Percentiles rank a stretch among this genome's conserved stretches.
These are phyloP conservation scores for Petunia hybrid DNA, from an alignment of 305 asterid genomes.

Conservation along the genomic window DNA sequence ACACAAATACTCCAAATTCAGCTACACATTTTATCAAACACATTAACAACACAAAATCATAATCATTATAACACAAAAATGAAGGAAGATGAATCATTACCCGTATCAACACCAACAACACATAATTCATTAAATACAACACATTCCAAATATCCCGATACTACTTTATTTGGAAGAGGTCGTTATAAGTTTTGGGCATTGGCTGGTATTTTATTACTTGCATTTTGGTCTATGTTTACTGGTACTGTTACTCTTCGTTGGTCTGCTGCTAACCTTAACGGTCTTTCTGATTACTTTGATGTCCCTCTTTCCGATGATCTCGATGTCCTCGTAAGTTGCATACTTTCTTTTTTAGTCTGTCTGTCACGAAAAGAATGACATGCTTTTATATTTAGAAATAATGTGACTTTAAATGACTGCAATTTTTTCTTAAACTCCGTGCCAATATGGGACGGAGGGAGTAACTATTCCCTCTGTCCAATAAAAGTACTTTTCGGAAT, in stretches of 20 bases:
- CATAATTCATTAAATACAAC: constrained; percentile 35
- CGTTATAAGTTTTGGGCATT: constrained; percentile 75
- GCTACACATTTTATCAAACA: too few species aligned
- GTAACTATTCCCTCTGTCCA: too few species aligned
- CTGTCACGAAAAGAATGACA: too few species aligned
- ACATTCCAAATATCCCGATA: constrained; percentile 32
- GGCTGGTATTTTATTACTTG: constrained; percentile 66
- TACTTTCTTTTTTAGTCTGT: too few species aligned
- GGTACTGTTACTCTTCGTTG: constrained; percentile 80
- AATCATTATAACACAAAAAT: constrained; percentile 33
- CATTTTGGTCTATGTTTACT: constrained; percentile 77
- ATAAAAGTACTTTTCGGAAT: too few species aligned
- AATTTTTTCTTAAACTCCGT: too few species aligned
- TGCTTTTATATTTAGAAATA: too few species aligned
- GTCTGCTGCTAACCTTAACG: constrained; percentile 74
- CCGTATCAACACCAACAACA: constrained; percentile 69
- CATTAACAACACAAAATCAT: too few species aligned
- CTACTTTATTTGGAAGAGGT: constrained; percentile 48
- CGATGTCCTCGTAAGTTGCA: constrained; percentile 68
- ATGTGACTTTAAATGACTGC: too few species aligned
- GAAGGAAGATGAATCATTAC: constrained; percentile 73
- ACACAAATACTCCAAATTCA: too few species aligned
- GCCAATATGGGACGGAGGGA: too few species aligned
- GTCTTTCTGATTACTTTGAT: constrained; percentile 51
- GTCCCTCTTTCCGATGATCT: constrained; percentile 69